phyloP scores from a whole-genome alignment of 331 rosid species.

The Malus hybrid region DNA sequence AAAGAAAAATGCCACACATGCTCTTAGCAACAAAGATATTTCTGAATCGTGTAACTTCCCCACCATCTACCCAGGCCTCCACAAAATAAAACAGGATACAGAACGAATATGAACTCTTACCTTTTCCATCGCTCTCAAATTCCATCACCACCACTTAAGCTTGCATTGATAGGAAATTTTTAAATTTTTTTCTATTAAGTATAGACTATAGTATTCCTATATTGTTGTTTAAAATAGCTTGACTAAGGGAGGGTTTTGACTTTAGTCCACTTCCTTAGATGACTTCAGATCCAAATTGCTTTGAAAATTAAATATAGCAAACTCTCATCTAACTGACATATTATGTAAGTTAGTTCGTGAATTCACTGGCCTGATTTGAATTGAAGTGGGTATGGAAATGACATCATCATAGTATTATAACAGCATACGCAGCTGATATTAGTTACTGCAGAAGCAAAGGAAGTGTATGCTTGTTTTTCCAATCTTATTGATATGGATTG shows the following conservation, averaged over 20 bases:
- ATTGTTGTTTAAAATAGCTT: neutral
- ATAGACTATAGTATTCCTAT: neutral
- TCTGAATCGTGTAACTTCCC: too few species aligned
- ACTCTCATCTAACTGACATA: neutral
- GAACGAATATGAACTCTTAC: neutral
- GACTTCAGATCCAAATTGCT: neutral
- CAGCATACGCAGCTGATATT: neutral
- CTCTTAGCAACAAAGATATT: neutral
- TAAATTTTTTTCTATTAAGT: too few species aligned
- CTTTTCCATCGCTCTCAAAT: neutral
- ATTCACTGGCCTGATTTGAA: neutral
- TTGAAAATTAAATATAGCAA: neutral
- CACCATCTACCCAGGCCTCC: too few species aligned
- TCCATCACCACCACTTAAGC: neutral
- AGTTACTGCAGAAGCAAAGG: neutral
- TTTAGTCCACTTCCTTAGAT: neutral
- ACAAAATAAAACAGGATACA: too few species aligned
- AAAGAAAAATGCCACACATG: neutral
- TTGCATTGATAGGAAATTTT: neutral
- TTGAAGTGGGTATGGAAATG: neutral
- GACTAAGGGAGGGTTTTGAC: too few species aligned
- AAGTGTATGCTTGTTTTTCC: neutral
- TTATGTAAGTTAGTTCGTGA: neutral
- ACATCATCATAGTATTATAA: neutral
- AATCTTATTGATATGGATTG: neutral